Evolutionary conservation across 257 asterid genomes (phyloP).

Genomic region (Ballota nigra): DNA sequence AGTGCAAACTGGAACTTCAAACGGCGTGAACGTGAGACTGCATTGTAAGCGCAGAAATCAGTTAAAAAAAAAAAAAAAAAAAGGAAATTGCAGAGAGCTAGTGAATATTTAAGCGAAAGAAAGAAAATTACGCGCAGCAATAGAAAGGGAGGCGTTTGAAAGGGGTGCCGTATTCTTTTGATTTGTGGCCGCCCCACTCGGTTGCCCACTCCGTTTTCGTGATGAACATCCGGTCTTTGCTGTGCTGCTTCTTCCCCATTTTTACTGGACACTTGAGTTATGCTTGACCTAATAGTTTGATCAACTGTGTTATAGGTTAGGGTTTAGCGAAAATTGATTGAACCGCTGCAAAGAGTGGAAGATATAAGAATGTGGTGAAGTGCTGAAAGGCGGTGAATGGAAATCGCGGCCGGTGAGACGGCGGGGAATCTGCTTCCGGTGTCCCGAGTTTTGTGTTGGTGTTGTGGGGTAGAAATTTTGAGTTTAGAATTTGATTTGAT

Average conservation of each 20-base stretch:
- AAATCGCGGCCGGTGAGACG: conserved; percentile 17
- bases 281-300: conserved; percentile 13
- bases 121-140: conserved; percentile 82
- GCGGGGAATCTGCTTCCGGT: conserved; percentile 8
- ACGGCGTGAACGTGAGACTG: conserved; percentile 97
- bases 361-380: not conserved
- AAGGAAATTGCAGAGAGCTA: not conserved
- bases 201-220: conserved; percentile 99
- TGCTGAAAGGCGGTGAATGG: conserved; percentile 1
- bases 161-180: conserved; percentile 74
- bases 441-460: not conserved
- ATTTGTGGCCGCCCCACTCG: conserved; percentile 99
- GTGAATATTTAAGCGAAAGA: not conserved
- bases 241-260: conserved; percentile 99
- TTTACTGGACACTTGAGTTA: conserved; percentile 10
- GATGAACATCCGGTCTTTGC: conserved; percentile 92
- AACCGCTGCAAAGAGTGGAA: not conserved
- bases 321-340: conserved; percentile 6
- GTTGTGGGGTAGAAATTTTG: not conserved
- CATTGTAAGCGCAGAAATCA: conserved; percentile 22
- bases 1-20: conserved; percentile 88
- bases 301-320: conserved; percentile 9
- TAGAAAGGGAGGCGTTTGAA: conserved; percentile 94
- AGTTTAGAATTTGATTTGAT: no score
- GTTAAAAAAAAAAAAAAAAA: not conserved